Conservation (phyloP, 768 basidiomycete species). For the Tulasnella sp. region DNA sequence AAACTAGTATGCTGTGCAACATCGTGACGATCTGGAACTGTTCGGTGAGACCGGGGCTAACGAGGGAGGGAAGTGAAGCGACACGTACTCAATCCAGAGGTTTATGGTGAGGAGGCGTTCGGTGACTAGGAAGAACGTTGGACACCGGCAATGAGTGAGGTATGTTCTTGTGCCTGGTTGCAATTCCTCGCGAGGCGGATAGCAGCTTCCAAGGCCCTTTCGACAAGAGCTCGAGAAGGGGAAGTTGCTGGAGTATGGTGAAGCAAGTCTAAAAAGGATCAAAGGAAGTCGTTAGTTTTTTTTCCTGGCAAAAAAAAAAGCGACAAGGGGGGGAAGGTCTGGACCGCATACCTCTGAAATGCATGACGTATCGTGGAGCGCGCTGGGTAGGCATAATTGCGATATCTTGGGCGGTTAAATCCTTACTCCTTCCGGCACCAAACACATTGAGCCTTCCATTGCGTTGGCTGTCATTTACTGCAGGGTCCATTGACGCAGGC, state of each 20-base stretch:
- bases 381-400: conserved; percentile 53
- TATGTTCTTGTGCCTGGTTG: conserved; percentile 38
- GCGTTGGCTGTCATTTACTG: no score
- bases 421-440: conserved; percentile 14
- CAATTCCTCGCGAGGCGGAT: conserved; percentile 47
- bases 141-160: background rate
- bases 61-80: no score
- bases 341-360: conserved; percentile 40
- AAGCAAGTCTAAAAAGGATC: conserved; percentile 33
- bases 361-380: conserved; percentile 47
- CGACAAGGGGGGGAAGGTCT: background rate
- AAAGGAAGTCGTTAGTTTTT: conserved; percentile 7
- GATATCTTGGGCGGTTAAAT: conserved; percentile 37
- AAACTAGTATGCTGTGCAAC: no score
- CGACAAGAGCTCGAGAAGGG: conserved; percentile 39
- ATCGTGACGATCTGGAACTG: no score
- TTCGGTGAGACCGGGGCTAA: no score
- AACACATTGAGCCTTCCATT: no score
- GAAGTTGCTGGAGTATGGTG: conserved; percentile 37
- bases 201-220: conserved; percentile 45
- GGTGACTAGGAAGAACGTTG: no score
- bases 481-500: conserved; percentile 1
- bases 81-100: no score
- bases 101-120: no score
- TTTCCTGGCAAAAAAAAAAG: background rate